phyloP scores from a whole-genome alignment of 2,329 filamentous ascomycete genomes.

The Penicillium sp. region DNA sequence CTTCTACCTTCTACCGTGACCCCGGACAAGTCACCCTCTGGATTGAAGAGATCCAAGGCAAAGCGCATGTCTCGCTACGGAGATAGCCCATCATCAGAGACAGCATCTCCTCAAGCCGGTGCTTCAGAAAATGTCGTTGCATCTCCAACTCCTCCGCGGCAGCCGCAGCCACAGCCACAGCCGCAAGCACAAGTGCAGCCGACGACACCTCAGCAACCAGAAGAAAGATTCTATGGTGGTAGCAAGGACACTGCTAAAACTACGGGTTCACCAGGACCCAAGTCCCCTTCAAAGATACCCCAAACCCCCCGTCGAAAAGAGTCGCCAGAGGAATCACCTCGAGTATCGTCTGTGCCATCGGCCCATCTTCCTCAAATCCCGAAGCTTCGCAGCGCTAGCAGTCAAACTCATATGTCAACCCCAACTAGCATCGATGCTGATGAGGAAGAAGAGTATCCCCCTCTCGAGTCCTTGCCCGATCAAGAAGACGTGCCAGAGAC shows the following conservation, averaged over 20 bases:
- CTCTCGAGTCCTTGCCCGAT: conserved; percentile 22
- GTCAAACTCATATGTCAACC: conserved; percentile 36
- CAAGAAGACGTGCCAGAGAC: conserved; percentile 25
- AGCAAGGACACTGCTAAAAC: conserved; percentile 14
- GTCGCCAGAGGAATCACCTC: conserved; percentile 37
- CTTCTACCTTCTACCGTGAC: conserved; percentile 39
- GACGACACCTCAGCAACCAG: conserved; percentile 7
- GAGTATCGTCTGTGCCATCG: conserved; percentile 54
- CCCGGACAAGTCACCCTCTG: conserved; percentile 37
- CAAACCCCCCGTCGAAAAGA: conserved; percentile 33
- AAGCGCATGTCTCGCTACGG: conserved; percentile 46
- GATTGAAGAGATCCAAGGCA: conserved; percentile 46
- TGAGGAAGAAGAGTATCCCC: conserved; percentile 36
- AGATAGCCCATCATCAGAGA: conserved; percentile 34
- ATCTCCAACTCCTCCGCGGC: conserved; percentile 7
- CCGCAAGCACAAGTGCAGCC: conserved; percentile 8
- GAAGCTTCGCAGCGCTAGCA: conserved; percentile 46
- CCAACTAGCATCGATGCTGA: conserved; percentile 27
- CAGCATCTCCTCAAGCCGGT: conserved; percentile 29
- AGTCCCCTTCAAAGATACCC: conserved; percentile 15
- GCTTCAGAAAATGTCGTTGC: conserved; percentile 25
- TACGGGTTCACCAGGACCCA: conserved; percentile 21
- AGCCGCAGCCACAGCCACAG: neutral
- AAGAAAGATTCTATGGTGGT: conserved; percentile 21
- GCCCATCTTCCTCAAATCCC: conserved; percentile 49